phyloP scores from a whole-genome alignment of 2,329 filamentous ascomycete genomes.

The Paraphoma sp. region DNA sequence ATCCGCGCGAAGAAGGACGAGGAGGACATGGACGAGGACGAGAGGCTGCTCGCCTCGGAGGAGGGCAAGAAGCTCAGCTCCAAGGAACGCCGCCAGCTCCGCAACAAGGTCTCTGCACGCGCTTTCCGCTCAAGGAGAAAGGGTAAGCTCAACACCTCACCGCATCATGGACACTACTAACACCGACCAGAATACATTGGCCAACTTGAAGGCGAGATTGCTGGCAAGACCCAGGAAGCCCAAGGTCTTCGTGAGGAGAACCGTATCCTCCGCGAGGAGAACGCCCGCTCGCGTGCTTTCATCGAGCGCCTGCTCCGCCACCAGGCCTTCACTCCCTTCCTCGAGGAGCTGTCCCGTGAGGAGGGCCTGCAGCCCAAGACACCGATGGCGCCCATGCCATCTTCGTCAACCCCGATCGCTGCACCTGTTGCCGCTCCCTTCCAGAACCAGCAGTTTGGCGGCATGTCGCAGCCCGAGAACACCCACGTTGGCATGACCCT shows the following conservation, averaged over 20 bases:
- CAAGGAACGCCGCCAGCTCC: conserved; percentile 95
- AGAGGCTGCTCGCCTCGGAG: conserved; percentile 90
- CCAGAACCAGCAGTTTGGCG: conserved; percentile 57
- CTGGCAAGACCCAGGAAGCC: conserved; percentile 81
- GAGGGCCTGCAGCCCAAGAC: conserved; percentile 43
- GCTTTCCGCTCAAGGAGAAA: conserved; percentile 98
- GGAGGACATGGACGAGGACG: conserved; percentile 98
- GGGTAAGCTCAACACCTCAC: conserved; percentile 66
- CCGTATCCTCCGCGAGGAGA: conserved; percentile 81
- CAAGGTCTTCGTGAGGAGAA: conserved; percentile 83
- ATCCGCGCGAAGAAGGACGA: conserved; percentile 87
- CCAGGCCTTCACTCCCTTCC: conserved; percentile 56
- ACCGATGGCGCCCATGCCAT: conserved; percentile 34
- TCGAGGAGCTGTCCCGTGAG: conserved; percentile 51
- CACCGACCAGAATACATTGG: conserved; percentile 82
- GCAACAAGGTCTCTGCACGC: conserved; percentile 97
- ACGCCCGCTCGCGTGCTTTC: conserved; percentile 84
- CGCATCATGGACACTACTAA: conserved; percentile 55
- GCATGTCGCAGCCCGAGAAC: conserved; percentile 59
- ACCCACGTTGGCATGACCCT: conserved; percentile 76
- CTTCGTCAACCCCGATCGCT: conserved; percentile 36
- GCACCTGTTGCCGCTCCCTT: conserved; percentile 62
- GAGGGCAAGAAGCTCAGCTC: conserved; percentile 99
- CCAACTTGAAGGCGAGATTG: conserved; percentile 90
- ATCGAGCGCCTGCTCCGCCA: conserved; percentile 71